phyloP scores from a whole-genome alignment of 1,284 basidiomycete genomes.

The Cryptococcus hybrid region DNA sequence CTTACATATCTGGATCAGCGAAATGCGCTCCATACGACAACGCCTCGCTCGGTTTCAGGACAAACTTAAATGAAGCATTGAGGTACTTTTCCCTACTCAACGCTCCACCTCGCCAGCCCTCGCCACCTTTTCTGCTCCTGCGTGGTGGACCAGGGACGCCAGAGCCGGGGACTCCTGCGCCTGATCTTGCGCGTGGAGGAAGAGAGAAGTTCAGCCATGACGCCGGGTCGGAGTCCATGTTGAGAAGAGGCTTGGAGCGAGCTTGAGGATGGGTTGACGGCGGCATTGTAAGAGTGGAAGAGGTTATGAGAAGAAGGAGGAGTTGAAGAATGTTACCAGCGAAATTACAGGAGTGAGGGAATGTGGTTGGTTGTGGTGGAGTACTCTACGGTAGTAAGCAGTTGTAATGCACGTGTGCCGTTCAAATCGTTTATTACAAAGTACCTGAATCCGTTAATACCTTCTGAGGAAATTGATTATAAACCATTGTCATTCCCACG shows the following conservation, averaged over 20 bases:
- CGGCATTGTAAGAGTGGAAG: not conserved
- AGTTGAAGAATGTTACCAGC: too few relatives aligned
- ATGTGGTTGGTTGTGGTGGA: too few relatives aligned
- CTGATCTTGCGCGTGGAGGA: constrained; percentile 64
- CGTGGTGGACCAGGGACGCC: constrained; percentile 54
- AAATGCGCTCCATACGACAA: constrained; percentile 81
- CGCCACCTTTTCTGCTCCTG: constrained; percentile 62
- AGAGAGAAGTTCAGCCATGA: constrained; percentile 72
- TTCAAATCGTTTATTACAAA: too few relatives aligned
- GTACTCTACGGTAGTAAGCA: too few relatives aligned
- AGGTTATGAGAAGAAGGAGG: not conserved
- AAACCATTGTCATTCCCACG: too few relatives aligned
- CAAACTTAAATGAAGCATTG: constrained; percentile 89
- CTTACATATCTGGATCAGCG: constrained; percentile 89
- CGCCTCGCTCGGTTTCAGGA: constrained; percentile 86
- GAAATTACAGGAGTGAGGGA: too few relatives aligned
- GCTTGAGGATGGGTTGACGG: not conserved
- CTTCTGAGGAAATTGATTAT: too few relatives aligned
- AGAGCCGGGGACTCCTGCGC: constrained; percentile 48
- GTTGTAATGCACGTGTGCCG: too few relatives aligned
- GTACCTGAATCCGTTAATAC: too few relatives aligned
- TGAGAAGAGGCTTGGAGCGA: constrained; percentile 22
- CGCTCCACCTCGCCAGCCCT: constrained; percentile 55
- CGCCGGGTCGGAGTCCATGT: constrained; percentile 32
- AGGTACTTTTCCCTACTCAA: constrained; percentile 90